phyloP scores from a whole-genome alignment of 441 rosid species.

The Bocquillonia castaneifolia region DNA sequence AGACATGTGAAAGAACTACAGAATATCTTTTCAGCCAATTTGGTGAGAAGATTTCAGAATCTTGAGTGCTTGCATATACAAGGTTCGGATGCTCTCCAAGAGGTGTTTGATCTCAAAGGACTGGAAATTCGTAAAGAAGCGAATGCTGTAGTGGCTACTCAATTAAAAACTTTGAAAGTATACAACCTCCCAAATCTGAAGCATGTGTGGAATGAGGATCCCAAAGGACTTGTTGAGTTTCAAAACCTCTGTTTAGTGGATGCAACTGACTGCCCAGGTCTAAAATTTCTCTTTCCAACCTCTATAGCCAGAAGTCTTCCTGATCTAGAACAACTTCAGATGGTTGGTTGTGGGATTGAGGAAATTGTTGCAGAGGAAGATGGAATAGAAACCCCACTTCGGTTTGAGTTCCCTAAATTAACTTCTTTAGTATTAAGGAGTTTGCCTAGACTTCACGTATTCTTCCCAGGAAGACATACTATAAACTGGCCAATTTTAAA shows the following conservation, averaged over 20 bases:
- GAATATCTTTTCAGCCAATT: constrained; percentile 7
- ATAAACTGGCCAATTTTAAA: background rate
- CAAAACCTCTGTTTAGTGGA: background rate
- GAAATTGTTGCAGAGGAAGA: constrained; percentile 12
- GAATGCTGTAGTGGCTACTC: background rate
- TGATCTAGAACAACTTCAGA: constrained; percentile 2
- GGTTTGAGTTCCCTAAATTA: constrained; percentile 5
- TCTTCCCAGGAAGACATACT: constrained; percentile 5
- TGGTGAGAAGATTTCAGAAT: constrained; percentile 11
- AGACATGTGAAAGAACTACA: background rate
- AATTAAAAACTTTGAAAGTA: background rate
- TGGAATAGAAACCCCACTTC: background rate
- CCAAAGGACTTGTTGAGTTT: constrained; percentile 17
- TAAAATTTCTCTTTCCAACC: constrained; percentile 23
- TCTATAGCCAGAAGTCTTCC: constrained; percentile 20
- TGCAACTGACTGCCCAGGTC: constrained; percentile 8
- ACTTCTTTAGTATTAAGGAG: background rate
- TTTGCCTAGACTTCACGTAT: background rate
- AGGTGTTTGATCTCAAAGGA: constrained; percentile 19
- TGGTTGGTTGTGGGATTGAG: constrained; percentile 7
- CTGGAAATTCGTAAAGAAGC: background rate
- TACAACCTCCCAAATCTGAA: constrained; percentile 21
- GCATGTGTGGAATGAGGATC: constrained; percentile 28
- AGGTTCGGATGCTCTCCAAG: constrained; percentile 19
- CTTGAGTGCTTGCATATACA: background rate